These are phyloP conservation scores for Lantana camara DNA, from an alignment of 257 asterid genomes.

Conservation along the genomic window DNA sequence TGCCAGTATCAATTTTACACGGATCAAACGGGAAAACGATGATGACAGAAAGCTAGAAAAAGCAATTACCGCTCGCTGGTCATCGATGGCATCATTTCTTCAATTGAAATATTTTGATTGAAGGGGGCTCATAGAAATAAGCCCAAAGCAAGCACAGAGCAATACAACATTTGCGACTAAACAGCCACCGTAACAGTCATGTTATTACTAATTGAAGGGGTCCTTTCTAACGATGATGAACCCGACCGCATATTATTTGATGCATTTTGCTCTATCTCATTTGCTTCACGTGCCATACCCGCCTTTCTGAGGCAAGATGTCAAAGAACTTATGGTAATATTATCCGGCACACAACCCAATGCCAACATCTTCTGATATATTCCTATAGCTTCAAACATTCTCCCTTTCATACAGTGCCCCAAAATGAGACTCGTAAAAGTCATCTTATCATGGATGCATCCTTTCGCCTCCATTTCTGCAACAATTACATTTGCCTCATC, in stretches of 20 bases:
- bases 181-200: conserved; percentile 64
- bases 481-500: conserved; percentile 76
- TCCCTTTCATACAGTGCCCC: conserved; percentile 99
- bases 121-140: conserved; percentile 18
- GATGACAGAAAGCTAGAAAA: conserved; percentile 1
- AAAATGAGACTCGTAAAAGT: conserved; percentile 88
- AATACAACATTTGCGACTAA: conserved; percentile 28
- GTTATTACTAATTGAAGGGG: conserved; percentile 34
- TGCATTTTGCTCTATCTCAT: conserved; percentile 55
- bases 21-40: neutral
- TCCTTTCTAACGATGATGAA: conserved; percentile 42
- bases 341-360: conserved; percentile 75
- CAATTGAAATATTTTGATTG: conserved; percentile 11
- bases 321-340: conserved; percentile 52
- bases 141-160: conserved; percentile 27
- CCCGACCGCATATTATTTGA: conserved; percentile 30
- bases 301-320: conserved; percentile 79
- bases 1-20: neutral
- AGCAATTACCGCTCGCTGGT: conserved; percentile 29
- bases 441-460: conserved; percentile 77
- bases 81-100: conserved; percentile 17
- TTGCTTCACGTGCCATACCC: conserved; percentile 79
- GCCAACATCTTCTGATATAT: conserved; percentile 70
- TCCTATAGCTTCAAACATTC: conserved; percentile 71
- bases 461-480: conserved; percentile 79